A percentile compares a stretch with the other conserved stretches of the same genome.
phyloP scores from a whole-genome alignment of 2,329 filamentous ascomycete species.

The Ascochyta pisi region DNA sequence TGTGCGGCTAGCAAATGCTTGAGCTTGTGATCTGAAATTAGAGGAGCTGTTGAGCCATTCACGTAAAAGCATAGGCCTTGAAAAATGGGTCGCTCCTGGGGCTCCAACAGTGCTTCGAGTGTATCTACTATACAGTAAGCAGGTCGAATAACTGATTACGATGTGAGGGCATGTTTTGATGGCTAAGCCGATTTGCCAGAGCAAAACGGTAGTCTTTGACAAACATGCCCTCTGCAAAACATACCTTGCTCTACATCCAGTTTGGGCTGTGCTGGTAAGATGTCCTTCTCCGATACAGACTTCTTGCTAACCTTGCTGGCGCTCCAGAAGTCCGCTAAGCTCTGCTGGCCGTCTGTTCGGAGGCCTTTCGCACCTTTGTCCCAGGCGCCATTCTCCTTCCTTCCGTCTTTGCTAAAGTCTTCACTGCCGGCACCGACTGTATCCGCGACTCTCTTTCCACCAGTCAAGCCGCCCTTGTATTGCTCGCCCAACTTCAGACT shows the following conservation, averaged over 20 bases:
- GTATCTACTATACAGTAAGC: background rate
- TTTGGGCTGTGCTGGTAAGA: background rate
- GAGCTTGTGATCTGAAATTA: slow-evolving; percentile 84
- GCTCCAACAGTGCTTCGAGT: slow-evolving; percentile 6
- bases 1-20: slow-evolving; percentile 78
- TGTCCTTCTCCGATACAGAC: slow-evolving; percentile 10
- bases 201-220: background rate
- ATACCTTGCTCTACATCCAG: slow-evolving; percentile 11
- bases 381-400: slow-evolving; percentile 61
- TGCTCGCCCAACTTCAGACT: slow-evolving; percentile 73
- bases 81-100: slow-evolving; percentile 63
- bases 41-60: slow-evolving; percentile 83
- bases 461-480: slow-evolving; percentile 64
- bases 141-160: background rate
- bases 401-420: slow-evolving; percentile 59
- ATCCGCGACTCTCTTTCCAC: slow-evolving; percentile 67
- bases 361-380: slow-evolving; percentile 57
- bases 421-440: slow-evolving; percentile 69
- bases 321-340: slow-evolving; percentile 38
- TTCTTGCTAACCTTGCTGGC: slow-evolving; percentile 27
- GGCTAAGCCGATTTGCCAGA: background rate
- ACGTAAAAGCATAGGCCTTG: slow-evolving; percentile 77
- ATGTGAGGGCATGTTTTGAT: background rate
- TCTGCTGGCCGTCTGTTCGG: slow-evolving; percentile 54
- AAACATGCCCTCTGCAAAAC: background rate